Percentiles rank a stretch among this genome's conserved stretches.
phyloP scores from a whole-genome alignment of 2,329 filamentous ascomycete species.

The Exophiala calicioides region DNA sequence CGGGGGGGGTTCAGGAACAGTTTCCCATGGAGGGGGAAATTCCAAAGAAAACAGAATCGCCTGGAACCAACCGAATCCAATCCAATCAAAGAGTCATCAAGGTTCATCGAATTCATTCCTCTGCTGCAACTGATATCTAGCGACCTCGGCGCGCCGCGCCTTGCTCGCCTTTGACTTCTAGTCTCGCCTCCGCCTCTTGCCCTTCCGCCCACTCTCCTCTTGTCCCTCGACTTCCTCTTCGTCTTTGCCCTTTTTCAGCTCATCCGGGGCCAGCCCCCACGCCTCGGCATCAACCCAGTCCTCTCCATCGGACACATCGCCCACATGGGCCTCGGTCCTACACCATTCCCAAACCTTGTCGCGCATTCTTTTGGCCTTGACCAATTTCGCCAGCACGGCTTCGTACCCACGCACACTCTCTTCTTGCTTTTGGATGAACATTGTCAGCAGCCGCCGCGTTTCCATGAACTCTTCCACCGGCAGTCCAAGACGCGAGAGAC shows the following conservation, averaged over 20 bases:
- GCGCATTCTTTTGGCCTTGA: constrained; percentile 61
- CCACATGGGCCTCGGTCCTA: constrained; percentile 64
- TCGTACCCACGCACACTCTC: constrained; percentile 61
- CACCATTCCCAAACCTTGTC: constrained; percentile 61
- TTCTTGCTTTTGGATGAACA: constrained; percentile 67
- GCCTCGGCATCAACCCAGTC: constrained; percentile 67
- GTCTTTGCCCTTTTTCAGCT: constrained; percentile 62
- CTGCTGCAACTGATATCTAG: too few species aligned
- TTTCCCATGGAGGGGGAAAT: too few species aligned
- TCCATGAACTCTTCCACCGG: constrained; percentile 63
- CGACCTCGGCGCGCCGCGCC: neutral
- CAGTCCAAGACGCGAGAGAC: constrained; percentile 54
- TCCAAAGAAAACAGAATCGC: too few species aligned
- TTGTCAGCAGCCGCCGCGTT: constrained; percentile 60
- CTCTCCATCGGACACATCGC: constrained; percentile 68
- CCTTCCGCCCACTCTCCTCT: constrained; percentile 32
- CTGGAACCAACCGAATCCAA: too few species aligned
- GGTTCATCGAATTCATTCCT: too few species aligned
- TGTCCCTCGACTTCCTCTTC: constrained; percentile 54
- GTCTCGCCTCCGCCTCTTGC: constrained; percentile 27
- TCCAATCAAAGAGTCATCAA: too few species aligned
- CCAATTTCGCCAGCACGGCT: constrained; percentile 57
- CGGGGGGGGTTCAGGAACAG: too few species aligned
- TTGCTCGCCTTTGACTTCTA: constrained; percentile 17
- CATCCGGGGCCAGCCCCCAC: constrained; percentile 57